Base-by-base conservation (phyloP, 1,284 basidiomycete species). In the Leccinum subfulvum region DNA sequence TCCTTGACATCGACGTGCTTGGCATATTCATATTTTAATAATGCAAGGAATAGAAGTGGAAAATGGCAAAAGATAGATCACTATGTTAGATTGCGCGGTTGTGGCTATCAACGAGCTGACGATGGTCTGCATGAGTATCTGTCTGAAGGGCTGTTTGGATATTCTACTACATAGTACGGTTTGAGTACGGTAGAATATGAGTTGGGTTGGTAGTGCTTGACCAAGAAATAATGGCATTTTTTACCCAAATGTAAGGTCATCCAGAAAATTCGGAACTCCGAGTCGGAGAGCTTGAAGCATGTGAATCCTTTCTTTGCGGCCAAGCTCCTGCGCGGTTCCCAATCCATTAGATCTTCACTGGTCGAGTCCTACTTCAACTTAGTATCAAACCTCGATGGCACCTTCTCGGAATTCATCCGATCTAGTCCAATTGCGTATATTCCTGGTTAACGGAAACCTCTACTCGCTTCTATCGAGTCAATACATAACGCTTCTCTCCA, bases 21-120 rank as follows among this genome's bases (percentile, higher is more conserved):
- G 57, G 56, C 47, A 49, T 49, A 49, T 49, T 53, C 10, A 9
- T 60, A 16, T 60, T 18, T 33, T 59, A 61, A 54, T 62, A 47
- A n/a, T 53, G 26, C 26, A 54, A 30, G 35, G 26, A 16, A 58
- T 49, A 14, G 23, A 30, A 49, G 54, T 62, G 56, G 49, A 54
- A 35, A 55, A 68, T 35, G 10, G 44, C 63, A 49, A 55, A 41
- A 57, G 49, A 63, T 23, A 55, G 52, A 39, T 44, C 13, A 33
- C 6, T 56, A 52, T 41, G 39, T 49, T 33, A 23, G 41, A 37
- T 37, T 30, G 30, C 39, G 28, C 23, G 23, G 33, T 21, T 53
- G 23, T 47, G 18, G 18, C n/a, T 30, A 56, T 55, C 52, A 4
- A 35, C 11, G 33, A 57, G 47, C 18, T 11, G 51, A 9, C 39